Evolutionary conservation across 163 green algal species (phyloP).

Genomic region (Scenedesmus sp.): DNA sequence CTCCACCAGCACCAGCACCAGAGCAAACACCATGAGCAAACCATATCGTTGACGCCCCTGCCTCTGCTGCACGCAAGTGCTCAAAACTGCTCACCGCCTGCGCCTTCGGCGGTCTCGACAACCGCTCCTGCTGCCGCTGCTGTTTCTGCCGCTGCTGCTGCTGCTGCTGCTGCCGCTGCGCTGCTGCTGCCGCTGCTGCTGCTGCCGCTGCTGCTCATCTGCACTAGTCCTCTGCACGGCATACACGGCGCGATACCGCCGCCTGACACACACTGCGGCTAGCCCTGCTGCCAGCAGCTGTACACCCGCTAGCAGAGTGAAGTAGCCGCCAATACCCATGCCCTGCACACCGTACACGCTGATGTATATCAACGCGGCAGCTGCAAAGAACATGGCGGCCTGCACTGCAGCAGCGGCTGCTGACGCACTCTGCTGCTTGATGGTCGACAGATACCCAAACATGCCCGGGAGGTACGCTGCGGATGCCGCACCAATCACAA

Average conservation of each 20-base stretch:
- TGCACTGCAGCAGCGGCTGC: slow-evolving; percentile 40
- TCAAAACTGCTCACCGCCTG: background rate
- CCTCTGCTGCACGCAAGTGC: background rate
- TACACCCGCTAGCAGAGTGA: slow-evolving; percentile 37
- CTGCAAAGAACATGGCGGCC: slow-evolving; percentile 26
- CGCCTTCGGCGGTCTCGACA: background rate
- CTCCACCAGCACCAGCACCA: background rate
- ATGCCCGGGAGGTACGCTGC: slow-evolving; percentile 23
- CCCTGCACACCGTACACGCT: background rate
- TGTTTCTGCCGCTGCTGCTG: too few relatives aligned
- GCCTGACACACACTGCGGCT: background rate
- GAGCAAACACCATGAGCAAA: too few relatives aligned
- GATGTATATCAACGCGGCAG: slow-evolving; percentile 19
- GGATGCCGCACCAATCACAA: slow-evolving; percentile 29
- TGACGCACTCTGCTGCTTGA: slow-evolving; percentile 46
- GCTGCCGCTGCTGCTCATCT: slow-evolving; percentile 5
- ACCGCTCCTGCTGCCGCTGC: background rate
- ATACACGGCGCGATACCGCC: background rate
- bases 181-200: slow-evolving; percentile 37
- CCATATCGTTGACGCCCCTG: background rate
- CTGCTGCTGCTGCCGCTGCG: too few relatives aligned
- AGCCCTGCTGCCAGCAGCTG: background rate
- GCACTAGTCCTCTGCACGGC: background rate
- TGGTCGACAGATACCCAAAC: slow-evolving; percentile 41
- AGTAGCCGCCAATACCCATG: slow-evolving; percentile 35